These are phyloP conservation scores for Paramecium caudatum DNA, from an alignment of 73 alveolate genomes.

Conservation along the genomic window DNA sequence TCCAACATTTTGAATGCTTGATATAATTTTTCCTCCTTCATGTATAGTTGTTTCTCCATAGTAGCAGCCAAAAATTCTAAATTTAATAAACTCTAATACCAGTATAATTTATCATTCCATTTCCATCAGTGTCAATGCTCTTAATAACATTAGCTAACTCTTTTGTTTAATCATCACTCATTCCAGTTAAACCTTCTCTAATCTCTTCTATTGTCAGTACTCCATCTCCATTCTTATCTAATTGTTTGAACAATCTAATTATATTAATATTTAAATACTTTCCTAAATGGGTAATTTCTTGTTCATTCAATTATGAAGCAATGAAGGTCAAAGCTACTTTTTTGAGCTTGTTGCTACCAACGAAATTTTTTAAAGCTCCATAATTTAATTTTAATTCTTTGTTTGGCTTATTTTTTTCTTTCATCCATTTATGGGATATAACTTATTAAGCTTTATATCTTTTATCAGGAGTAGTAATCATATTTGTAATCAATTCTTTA, in stretches of 20 bases:
- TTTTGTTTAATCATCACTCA: constrained; percentile 67
- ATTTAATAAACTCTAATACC: not conserved
- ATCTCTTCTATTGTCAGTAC: constrained; percentile 80
- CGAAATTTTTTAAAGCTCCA: constrained; percentile 64
- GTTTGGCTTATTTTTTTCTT: constrained; percentile 73
- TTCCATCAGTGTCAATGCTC: constrained; percentile 81
- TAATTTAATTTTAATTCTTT: constrained; percentile 73
- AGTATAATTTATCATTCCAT: constrained; percentile 77
- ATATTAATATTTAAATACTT: not conserved
- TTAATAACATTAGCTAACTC: constrained; percentile 69
- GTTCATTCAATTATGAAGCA: constrained; percentile 77
- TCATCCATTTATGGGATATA: constrained; percentile 79
- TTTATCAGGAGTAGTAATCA: constrained; percentile 77
- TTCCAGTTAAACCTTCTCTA: constrained; percentile 75
- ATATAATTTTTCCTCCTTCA: constrained; percentile 76
- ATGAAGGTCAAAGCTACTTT: constrained; percentile 79
- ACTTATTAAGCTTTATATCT: constrained; percentile 80
- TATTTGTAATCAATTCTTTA: constrained; percentile 82
- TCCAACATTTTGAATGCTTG: constrained; percentile 78
- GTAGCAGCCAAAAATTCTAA: constrained; percentile 80
- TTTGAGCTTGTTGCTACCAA: constrained; percentile 70
- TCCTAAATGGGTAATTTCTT: constrained; percentile 77
- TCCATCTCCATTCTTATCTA: constrained; percentile 82
- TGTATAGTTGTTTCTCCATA: constrained; percentile 76
- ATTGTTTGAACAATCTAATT: constrained; percentile 72